Evolutionary conservation across 2,329 filamentous ascomycete species (phyloP), one percentile per base, ranked within the genome.

Genomic region (Trichoderma cornu-damae): DNA sequence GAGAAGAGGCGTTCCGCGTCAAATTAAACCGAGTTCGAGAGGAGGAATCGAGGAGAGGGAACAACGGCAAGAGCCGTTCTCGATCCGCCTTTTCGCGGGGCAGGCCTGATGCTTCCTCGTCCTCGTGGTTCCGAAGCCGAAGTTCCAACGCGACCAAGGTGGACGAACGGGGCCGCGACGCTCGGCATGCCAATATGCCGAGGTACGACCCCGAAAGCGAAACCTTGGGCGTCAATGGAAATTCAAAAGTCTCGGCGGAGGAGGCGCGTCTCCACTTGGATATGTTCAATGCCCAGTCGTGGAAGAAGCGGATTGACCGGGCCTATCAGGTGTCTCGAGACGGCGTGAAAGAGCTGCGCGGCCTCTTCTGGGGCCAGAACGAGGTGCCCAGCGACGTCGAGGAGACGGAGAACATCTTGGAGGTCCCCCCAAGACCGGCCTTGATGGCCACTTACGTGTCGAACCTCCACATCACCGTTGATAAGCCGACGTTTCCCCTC

Each of bases 401-500:
- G 58, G 90, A 96, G 62, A 83, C 82, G 5, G 94, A 99, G 71
- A 87, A 83, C 32, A 89, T 99, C 53, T 79, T 99, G 7, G 86
- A 90, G 50, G 86, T 96, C 53, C 91, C 91, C 3, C 85, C 90
- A 62, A 82, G 94, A 26, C 93, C 94, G 14, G 88, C 89, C 6
- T 78, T 99, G 12, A 87, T 96, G 84, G 82, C 87, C 3, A 80
- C 89, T 5, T 75, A 90, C 42, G 85, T 97, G 63, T 90, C 86
- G 60, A 93, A 99, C 68, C 77, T 99, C 30, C 87, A 93, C 61
- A 79, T 99, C 56, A 78, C 85, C 30, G 79, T 99, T 59, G 94
- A 97, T 71, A 96, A 96, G 69, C 94, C 94, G 0, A 93, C 89
- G 0, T 99, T 99, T 68, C 87, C 91, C 0, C 76, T 96, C 59